Percentiles rank a stretch among this genome's conserved stretches.
Evolutionary conservation across 208 protist species (phyloP).

Genomic region (Porcisia deanei): DNA sequence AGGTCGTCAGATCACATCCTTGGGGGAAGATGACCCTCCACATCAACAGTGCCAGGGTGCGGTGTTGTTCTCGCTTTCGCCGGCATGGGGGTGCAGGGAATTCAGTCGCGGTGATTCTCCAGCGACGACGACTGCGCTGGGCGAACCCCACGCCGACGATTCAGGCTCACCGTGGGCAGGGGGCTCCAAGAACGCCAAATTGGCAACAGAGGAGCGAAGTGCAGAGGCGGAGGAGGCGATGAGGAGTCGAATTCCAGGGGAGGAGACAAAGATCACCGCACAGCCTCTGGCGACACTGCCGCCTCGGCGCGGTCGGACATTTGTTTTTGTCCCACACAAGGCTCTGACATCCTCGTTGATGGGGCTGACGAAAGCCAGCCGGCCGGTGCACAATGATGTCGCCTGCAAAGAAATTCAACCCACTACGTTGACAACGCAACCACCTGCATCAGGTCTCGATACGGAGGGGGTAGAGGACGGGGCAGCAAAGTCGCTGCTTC

Average conservation of each 20-base stretch:
- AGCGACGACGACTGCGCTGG: neutral
- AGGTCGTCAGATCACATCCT: no score
- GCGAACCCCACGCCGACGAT: neutral
- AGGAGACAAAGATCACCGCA: neutral
- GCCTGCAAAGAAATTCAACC: neutral
- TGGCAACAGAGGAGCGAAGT: neutral
- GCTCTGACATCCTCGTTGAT: constrained; percentile 2
- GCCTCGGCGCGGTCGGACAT: constrained; percentile 10
- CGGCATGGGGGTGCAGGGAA: neutral
- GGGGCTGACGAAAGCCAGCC: constrained; percentile 3
- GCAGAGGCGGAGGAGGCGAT: neutral
- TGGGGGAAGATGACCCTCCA: neutral
- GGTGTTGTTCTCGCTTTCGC: neutral
- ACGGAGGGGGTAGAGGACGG: constrained; percentile 1
- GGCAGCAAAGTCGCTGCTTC: constrained; percentile 10
- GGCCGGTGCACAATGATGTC: constrained; percentile 6
- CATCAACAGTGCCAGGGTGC: neutral
- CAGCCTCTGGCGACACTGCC: constrained; percentile 8
- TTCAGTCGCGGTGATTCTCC: neutral
- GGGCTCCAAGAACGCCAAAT: neutral
- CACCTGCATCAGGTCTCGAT: neutral
- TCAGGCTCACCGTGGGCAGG: neutral
- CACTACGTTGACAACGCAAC: neutral
- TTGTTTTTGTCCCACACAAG: constrained; percentile 19
- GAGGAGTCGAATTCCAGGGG: neutral